Conservation (phyloP, 768 basidiomycete species). For the Strobilomyces echinocephalus region DNA sequence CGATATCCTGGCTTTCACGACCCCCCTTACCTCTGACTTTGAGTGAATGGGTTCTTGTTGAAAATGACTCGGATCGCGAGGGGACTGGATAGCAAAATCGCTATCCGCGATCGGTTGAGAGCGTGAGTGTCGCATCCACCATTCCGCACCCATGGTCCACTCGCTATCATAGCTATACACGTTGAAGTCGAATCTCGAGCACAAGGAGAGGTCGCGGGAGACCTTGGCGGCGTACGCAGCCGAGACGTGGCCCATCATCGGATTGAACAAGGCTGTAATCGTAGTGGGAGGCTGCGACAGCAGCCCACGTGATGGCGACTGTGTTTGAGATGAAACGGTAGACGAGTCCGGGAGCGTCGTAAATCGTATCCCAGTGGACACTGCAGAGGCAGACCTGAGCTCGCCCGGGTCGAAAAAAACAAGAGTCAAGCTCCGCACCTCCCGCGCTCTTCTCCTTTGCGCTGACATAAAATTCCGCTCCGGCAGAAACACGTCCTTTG, state of each 20-base stretch:
- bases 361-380: constrained; percentile 92
- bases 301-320: constrained; percentile 30
- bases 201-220: constrained; percentile 78
- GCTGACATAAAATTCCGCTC: constrained; percentile 91
- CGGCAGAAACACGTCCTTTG: constrained; percentile 84
- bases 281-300: constrained; percentile 84
- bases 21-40: constrained; percentile 55
- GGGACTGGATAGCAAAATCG: constrained; percentile 1
- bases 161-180: constrained; percentile 96
- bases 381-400: constrained; percentile 35
- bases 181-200: constrained; percentile 93
- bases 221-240: constrained; percentile 88
- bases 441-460: constrained; percentile 91
- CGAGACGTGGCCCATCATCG: constrained; percentile 92
- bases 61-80: constrained; percentile 5
- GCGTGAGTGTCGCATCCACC: constrained; percentile 77
- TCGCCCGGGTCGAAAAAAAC: background rate
- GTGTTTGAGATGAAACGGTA: constrained; percentile 56
- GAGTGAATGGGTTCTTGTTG: constrained; percentile 7
- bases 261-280: constrained; percentile 91
- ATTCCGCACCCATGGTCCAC: constrained; percentile 92
- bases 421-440: constrained; percentile 39
- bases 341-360: constrained; percentile 83
- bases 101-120: constrained; percentile 22
- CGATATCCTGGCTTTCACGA: constrained; percentile 85